Base-by-base conservation (phyloP, 2,329 filamentous ascomycete species). In the Paracamarosporium sp. region DNA sequence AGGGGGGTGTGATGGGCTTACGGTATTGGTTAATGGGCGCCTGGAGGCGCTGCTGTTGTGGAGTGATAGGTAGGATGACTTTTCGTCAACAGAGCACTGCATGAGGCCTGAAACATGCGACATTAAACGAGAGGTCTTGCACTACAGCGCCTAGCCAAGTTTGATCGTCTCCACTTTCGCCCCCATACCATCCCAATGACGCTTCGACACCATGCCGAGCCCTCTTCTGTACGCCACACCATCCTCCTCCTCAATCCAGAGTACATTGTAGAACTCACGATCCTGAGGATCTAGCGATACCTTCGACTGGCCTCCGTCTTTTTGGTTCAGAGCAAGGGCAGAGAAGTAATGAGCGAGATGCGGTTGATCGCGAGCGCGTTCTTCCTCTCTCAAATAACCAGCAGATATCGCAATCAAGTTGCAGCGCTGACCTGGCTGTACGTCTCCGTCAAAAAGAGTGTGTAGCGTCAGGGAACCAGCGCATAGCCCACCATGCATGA, bases 151-250 rank as follows among this genome's bases (percentile, higher is more conserved):
- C n/a, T 24, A 50, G 7, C 46, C 46, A 11, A 50, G 27, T 31
- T 38, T 50, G 25, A 50, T 22, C 12, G 46, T 50, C 13, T 36
- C 33, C 12, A 50, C 31, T 9, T 38, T 9, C 9, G 33, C 31
- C 9, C 31, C 20, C 12, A 50, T 7, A 5, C 5, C 13, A 38
- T 44, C 36, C 53, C 44, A 55, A 22, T 27, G 7, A 12, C 30
- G 44, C 17, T 28, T 43, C 28, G 25, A 40, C 17, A 55, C 35
- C 17, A 50, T 35, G 7, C 53, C 53, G 15, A 55, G 27, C 8
- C 44, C 53, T 43, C 40, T 55, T n/a, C 53, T 43, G 24, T 35
- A 43, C 17, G 45, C 35, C 7, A 50, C 15, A 33, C 38, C 45
- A 25, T 44, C 25, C 36, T 50, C 20, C 4, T 35, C 9, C 30